Base-by-base conservation (phyloP, 345 rosid genomes). In the Eucalyptus microcorys region DNA sequence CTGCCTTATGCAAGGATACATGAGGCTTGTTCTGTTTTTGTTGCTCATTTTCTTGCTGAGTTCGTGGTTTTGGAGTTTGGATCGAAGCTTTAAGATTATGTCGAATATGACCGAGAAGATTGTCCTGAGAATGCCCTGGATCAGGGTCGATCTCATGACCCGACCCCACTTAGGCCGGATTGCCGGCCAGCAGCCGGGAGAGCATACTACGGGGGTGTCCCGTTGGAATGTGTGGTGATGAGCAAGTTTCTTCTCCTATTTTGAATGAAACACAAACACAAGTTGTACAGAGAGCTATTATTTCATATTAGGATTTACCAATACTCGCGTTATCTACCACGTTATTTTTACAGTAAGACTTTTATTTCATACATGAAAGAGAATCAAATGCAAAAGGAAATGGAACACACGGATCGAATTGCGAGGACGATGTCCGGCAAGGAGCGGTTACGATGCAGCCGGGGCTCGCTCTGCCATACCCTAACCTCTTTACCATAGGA, bases 151-250 rank as follows among this genome's bases (percentile, higher is more conserved):
- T 59, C 32, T 12, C 0, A 7, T 0, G n/a, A 59, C 32, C 32
- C 4, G 66, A 59, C 32, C 66, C 6, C 66, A 59, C 8, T 59
- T 59, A 5, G 32, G n/a, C 66, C 1, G 15, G 32, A 59, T 59
- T 59, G 66, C 14, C 8, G 10, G 66, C 32, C 66, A 59, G 66
- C 32, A 59, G 32, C 7, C 7, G 7, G 30, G 32, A 59, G 30
- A 59, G 66, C 66, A 13, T 59, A 59, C n/a, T 5, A 0, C 30
- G 3, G 16, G 66, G 66, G 32, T 59, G 66, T 59, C 15, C 15
- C 3, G 8, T 59, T 0, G 32, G 66, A 27, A 27, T 59, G 32
- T 2, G 66, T n/a, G 37, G 34, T 64, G 7, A 59, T 0, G 14
- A 59, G 66, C 14, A 59, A 59, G 7, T 26, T 59, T 27, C 26